Conservation (phyloP, 208 protist species). For the Endotrypanum monterogeii region DNA sequence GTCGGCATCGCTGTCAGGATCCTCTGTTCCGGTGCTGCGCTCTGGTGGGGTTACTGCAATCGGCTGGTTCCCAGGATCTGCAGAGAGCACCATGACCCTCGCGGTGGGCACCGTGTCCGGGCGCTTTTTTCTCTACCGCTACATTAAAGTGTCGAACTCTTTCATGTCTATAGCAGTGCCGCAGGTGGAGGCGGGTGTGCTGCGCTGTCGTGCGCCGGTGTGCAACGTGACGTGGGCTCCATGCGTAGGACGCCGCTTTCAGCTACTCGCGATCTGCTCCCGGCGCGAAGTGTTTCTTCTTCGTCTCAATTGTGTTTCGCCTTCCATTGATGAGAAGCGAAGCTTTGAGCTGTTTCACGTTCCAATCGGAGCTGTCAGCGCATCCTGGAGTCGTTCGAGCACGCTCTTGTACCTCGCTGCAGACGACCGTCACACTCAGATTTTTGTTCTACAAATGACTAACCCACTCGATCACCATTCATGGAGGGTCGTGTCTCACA, state of each 20-base stretch:
- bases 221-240: conserved; percentile 78
- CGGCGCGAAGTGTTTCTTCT: conserved; percentile 74
- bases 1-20: background rate
- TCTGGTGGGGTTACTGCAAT: conserved; percentile 74
- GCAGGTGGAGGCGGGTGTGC: conserved; percentile 24
- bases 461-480: conserved; percentile 83
- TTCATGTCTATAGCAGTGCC: conserved; percentile 52
- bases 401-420: conserved; percentile 74
- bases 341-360: conserved; percentile 71
- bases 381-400: conserved; percentile 79
- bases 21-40: conserved; percentile 21
- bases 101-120: conserved; percentile 81
- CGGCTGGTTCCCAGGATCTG: conserved; percentile 82
- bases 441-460: conserved; percentile 71
- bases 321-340: conserved; percentile 43
- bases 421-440: conserved; percentile 47
- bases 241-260: conserved; percentile 77
- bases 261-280: conserved; percentile 82
- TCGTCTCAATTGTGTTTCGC: conserved; percentile 82
- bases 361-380: conserved; percentile 68
- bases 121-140: conserved; percentile 76
- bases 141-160: conserved; percentile 56
- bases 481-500: conserved; percentile 60
- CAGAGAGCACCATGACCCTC: conserved; percentile 79
- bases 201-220: conserved; percentile 53